Evolutionary conservation across 768 basidiomycete genomes (phyloP), one percentile per base, ranked within the genome.

Genomic region (Phanerochaete sordida): DNA sequence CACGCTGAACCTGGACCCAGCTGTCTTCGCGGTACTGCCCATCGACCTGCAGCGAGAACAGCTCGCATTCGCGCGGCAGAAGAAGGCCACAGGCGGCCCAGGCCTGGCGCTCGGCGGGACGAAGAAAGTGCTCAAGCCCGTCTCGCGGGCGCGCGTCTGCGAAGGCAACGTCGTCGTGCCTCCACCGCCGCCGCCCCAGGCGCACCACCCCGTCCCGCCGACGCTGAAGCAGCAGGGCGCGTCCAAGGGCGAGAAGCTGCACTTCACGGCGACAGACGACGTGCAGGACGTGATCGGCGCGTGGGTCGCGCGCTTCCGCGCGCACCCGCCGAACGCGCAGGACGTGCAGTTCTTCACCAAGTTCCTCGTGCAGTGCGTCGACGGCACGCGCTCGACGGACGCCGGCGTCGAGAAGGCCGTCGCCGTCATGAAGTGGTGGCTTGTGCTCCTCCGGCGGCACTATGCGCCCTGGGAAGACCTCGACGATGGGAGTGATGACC

Each of bases 381-480:
- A 87, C 67, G 75, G 79, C n/a, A 66, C 69, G 21, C 69, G 70
- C 53, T 83, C 81, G 47, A 74, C 81, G 5, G 88, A 91, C 69
- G 80, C 66, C n/a, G 85, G 91, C 0, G 73, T 93, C 43, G 87
- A 88, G 73, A 82, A 82, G 61, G 88, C 85, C 55, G 72, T 90
- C 13, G 82, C 82, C 26, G 82, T 91, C 19, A 77, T 92, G 78
- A 86, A 82, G 66, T 95, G 89, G 90, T 95, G 93, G 94, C 72
- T 85, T 63, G 78, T 88, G 31, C 69, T 95, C 27, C 70, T 93
- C 65, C 75, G 87, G 65, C 75, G 86, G 61, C 72, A 82, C 66
- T 93, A 88, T 81, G 81, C 78, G 12, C 72, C 76, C 3, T 81
- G 81, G 57, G 87, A 90, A 71, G 65, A 73, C 58, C 70, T 56